A percentile compares a stretch with the other conserved stretches of the same genome.
phyloP scores from a whole-genome alignment of 176 grass and related monocot species.

The Aegilops bicornis region DNA sequence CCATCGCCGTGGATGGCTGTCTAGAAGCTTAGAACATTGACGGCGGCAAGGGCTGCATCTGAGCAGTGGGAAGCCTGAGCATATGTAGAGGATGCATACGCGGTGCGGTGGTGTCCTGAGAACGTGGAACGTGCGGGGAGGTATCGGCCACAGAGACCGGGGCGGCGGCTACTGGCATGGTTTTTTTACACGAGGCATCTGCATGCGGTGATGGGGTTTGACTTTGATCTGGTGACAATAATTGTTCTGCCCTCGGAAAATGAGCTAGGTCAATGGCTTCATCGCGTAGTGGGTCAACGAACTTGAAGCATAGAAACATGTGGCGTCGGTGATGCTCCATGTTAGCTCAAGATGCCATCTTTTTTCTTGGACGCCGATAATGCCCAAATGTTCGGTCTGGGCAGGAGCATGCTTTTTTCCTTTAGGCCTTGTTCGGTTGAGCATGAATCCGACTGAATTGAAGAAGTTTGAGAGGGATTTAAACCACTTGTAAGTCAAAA shows the following conservation, averaged over 20 bases:
- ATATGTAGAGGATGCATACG: background rate
- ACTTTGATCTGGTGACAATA: background rate
- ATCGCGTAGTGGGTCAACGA: no score
- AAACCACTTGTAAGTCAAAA: no score
- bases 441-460: no score
- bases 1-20: background rate
- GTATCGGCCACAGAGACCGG: background rate
- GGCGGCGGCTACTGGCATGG: background rate
- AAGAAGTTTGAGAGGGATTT: no score
- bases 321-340: background rate
- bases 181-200: background rate
- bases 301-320: background rate
- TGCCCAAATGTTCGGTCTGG: no score
- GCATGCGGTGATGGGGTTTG: slow-evolving; percentile 1
- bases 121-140: slow-evolving; percentile 15
- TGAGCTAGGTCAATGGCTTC: slow-evolving; percentile 7
- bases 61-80: background rate
- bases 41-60: background rate
- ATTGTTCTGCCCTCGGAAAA: background rate
- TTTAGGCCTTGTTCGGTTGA: no score
- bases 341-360: background rate
- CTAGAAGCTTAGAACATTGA: background rate
- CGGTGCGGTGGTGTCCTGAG: background rate
- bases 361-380: no score
- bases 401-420: no score